phyloP scores from a whole-genome alignment of 2,329 filamentous ascomycete species.

The Emmonsiellopsis sp. region DNA sequence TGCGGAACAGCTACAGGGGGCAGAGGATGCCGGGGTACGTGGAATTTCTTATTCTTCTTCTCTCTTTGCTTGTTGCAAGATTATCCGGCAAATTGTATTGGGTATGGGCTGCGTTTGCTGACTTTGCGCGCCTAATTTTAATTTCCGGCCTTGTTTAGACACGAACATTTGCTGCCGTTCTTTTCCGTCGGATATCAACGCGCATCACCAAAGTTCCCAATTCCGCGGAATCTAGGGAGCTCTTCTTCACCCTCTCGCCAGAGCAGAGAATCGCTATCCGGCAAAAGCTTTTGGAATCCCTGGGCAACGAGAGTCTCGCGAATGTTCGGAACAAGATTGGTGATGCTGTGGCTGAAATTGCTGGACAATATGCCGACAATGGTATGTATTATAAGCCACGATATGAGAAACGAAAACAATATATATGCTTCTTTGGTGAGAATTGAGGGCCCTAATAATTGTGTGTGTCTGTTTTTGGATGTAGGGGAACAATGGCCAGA shows the following conservation, averaged over 20 bases:
- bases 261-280: conserved; percentile 71
- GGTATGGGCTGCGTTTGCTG: too few species aligned
- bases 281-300: conserved; percentile 68
- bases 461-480: conserved; percentile 11
- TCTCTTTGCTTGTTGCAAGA: not conserved
- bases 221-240: conserved; percentile 61
- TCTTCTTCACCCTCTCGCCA: conserved; percentile 69
- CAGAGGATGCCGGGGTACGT: conserved; percentile 63
- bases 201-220: conserved; percentile 69
- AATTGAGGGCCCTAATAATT: conserved; percentile 1
- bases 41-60: not conserved
- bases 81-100: too few species aligned
- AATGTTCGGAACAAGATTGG: conserved; percentile 88
- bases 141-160: conserved; percentile 43
- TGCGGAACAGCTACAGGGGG: conserved; percentile 77
- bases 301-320: conserved; percentile 62
- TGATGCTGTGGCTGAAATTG: conserved; percentile 93
- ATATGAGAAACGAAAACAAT: not conserved
- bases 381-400: conserved; percentile 46
- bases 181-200: conserved; percentile 87
- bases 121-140: conserved; percentile 8
- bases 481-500: conserved; percentile 81
- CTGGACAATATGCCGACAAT: conserved; percentile 87
- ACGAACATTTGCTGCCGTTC: conserved; percentile 82
- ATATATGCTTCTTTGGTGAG: conserved; percentile 8